Percentiles rank a stretch among this genome's conserved stretches.
Evolutionary conservation across 257 asterid species (phyloP).

Genomic region (Jaltomata sinuosa): DNA sequence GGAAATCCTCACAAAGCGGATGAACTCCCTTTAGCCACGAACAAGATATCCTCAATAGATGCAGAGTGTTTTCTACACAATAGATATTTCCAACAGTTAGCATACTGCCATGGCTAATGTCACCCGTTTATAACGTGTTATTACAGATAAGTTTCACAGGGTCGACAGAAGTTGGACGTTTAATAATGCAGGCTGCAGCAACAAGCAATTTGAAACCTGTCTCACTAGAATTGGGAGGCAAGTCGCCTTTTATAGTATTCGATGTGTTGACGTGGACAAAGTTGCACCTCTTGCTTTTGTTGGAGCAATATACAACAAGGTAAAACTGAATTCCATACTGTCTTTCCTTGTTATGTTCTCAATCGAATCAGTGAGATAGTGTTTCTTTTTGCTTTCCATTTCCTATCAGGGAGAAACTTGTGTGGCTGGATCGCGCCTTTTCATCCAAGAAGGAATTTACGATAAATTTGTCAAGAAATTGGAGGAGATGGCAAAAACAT

Average conservation of each 20-base stretch:
- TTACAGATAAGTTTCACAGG: conserved; percentile 33
- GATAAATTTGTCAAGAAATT: conserved; percentile 19
- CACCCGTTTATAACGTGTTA: background rate
- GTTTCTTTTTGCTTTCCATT: no score
- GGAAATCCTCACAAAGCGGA: background rate
- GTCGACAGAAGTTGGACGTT: conserved; percentile 34
- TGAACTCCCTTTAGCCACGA: background rate
- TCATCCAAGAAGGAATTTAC: conserved; percentile 33
- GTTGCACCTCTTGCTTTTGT: conserved; percentile 15
- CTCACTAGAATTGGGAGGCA: conserved; percentile 33
- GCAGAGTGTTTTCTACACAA: no score
- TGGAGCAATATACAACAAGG: conserved; percentile 24
- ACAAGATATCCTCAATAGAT: background rate
- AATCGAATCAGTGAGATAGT: background rate
- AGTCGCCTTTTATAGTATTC: conserved; percentile 26
- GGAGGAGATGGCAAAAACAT: conserved; percentile 13
- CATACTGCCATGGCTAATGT: background rate
- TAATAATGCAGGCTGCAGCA: conserved; percentile 37
- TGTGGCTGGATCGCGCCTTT: conserved; percentile 34
- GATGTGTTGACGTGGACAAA: conserved; percentile 28
- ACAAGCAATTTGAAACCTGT: conserved; percentile 34
- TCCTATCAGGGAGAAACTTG: conserved; percentile 28
- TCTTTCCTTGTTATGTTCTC: background rate
- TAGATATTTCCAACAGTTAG: background rate
- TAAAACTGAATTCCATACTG: background rate